Base-by-base conservation (phyloP, 768 basidiomycete genomes). In the Russula sp. region DNA sequence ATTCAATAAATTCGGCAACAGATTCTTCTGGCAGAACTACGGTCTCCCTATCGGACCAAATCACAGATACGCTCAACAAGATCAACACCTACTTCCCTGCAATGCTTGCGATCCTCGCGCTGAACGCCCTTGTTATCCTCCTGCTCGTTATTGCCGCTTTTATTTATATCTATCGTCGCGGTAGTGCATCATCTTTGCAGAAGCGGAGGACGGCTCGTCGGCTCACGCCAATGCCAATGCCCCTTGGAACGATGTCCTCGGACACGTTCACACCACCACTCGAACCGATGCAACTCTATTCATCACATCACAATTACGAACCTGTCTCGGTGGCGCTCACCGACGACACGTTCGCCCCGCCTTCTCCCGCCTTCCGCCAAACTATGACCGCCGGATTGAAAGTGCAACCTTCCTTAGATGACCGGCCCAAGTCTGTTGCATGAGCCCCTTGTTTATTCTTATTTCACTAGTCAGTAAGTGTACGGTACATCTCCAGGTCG, bases 81-180 rank as follows among this genome's bases (percentile, higher is more conserved):
- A 80, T 94, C 69, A 80, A 81, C 52, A 80, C 77, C 30, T 86
- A 81, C 74, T 76, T 92, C 55, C 91, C 91, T 26, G 87, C 83
- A 28, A 83, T 92, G 77, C 79, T 93, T 57, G 91, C 79, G 30
- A 75, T 92, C 63, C 83, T 92, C 71, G 91, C 85, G 40, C 79
- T 93, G 69, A 94, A 94, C 70, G 87, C 89, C 7, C 75, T 90
- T 30, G 79, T 90, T 59, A 74, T 92, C 63, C 73, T 90, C 60
- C 74, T 80, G 32, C 79, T 90, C 62, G 73, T 78, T 65, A 72
- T 84, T 40, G 79, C 80, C 8, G 89, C 83, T 67, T 73, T 83
- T 57, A 70, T 84, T 55, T 77, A 80, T 46, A 76, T 85, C 69
- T 85, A 80, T 76, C 83, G 80, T 53, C 70, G 70, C 79, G 81